Base-by-base conservation (phyloP, 805 yeast genomes). In the Lipomyces sp. region DNA sequence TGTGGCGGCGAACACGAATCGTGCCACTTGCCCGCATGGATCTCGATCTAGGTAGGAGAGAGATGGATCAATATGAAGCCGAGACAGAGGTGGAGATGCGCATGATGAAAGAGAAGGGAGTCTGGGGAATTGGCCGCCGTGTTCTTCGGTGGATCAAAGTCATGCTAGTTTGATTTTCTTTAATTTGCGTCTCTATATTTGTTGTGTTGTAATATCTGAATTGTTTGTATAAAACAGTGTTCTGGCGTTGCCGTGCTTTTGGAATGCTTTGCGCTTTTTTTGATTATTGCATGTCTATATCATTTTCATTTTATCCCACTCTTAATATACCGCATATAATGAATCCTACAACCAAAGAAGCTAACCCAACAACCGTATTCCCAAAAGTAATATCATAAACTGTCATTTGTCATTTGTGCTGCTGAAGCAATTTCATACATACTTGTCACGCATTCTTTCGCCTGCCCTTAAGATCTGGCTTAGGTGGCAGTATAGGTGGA, bases 31-130 rank as follows among this genome's bases (percentile, higher is more conserved):
- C 84, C 59, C 83, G 85, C 40, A 65, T 87, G 53, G 95, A 88
- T 65, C 76, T 84, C 64, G 95, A 88, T 65, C 77, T 87, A 0
- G 95, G 95, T 2, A 72, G 95, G 61, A 74, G 93, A 44, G 95
- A 87, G 64, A 80, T 83, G 69, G 96, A 88, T 67, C 72, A 88
- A n/a, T 55, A 55, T 24, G 59, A 55, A 28, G 59, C 59, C 31
- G 59, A 55, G 40, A 55, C 59, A 2, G 51, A 44, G 8, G 49
- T 36, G 21, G 59, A 55, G 46, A 39, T 50, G 33, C 35, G 51
- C 5, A 39, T 34, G 49, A 42, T 39, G 45, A 26, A 7, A 36
- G 58, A 53, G 43, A 49, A 50, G 31, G 47, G 51, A 14, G 19
- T 53, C 10, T 45, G 49, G 56, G 37, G 41, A 4, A 32, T 22